Evolutionary conservation across 2,329 filamentous ascomycete species (phyloP).

Genomic region (Paracoccidioides lutzii): DNA sequence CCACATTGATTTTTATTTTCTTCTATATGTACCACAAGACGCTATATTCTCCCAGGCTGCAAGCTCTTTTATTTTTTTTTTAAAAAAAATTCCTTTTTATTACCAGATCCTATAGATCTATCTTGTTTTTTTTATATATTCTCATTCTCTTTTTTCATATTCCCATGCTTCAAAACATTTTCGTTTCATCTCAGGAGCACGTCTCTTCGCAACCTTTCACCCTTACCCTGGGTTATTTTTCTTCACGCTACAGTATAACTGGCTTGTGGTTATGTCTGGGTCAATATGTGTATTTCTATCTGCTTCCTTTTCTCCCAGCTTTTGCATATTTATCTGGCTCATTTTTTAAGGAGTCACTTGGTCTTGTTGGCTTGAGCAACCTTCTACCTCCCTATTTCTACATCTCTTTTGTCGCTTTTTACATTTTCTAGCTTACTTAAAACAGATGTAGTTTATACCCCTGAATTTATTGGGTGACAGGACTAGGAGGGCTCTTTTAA

Average conservation of each 20-base stretch:
- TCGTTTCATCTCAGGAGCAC: neutral
- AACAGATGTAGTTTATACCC: slow-evolving; percentile 4
- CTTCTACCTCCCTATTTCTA: neutral
- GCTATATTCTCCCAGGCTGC: neutral
- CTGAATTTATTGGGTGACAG: neutral
- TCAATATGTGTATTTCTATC: neutral
- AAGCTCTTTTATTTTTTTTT: neutral
- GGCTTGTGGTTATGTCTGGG: neutral
- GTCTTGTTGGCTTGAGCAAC: neutral
- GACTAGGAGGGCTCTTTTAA: neutral
- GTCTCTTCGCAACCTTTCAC: neutral
- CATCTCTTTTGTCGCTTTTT: neutral
- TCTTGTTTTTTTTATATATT: neutral
- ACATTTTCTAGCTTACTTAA: neutral
- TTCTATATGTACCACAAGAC: slow-evolving; percentile 1
- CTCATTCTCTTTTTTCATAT: neutral
- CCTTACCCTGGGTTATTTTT: neutral
- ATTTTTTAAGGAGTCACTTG: neutral
- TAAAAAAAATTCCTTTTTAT: neutral
- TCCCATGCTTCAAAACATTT: neutral
- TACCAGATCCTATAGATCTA: neutral
- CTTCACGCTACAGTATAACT: neutral
- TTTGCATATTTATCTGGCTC: neutral
- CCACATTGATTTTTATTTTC: neutral
- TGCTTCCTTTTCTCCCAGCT: neutral